A percentile compares a stretch with the other conserved stretches of the same genome.
phyloP scores from a whole-genome alignment of 176 grass and related monocot species.

The Echinochloa phyllopogon region DNA sequence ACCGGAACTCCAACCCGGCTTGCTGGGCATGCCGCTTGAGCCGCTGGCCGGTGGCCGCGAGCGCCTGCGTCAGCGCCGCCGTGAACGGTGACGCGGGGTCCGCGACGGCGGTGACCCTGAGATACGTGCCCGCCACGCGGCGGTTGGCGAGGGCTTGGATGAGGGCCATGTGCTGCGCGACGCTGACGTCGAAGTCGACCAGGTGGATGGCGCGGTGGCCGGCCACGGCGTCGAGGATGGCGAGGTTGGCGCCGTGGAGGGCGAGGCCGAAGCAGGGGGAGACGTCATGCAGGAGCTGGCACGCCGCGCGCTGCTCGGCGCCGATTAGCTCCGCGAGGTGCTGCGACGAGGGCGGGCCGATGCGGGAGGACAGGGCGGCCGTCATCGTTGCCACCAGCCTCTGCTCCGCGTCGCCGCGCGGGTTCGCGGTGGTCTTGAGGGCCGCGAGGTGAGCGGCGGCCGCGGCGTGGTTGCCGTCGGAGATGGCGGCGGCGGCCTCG shows the following conservation, averaged over 20 bases:
- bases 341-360: constrained; percentile 22
- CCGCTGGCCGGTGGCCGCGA: constrained; percentile 44
- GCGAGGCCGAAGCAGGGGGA: constrained; percentile 76
- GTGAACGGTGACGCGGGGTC: constrained; percentile 82
- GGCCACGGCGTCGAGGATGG: constrained; percentile 62
- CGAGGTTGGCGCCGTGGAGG: constrained; percentile 64
- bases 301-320: constrained; percentile 49
- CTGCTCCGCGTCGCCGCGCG: constrained; percentile 63
- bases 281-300: constrained; percentile 58
- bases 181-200: constrained; percentile 73
- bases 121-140: constrained; percentile 27
- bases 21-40: constrained; percentile 60
- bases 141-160: constrained; percentile 60
- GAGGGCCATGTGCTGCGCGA: constrained; percentile 58
- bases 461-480: constrained; percentile 53
- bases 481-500: constrained; percentile 54
- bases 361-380: constrained; percentile 49
- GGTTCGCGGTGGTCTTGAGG: constrained; percentile 41
- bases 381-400: constrained; percentile 67
- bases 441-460: constrained; percentile 49
- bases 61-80: constrained; percentile 21
- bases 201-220: constrained; percentile 60
- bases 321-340: constrained; percentile 44
- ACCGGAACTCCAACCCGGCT: constrained; percentile 50
- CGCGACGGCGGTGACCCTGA: constrained; percentile 71